phyloP scores from a whole-genome alignment of 495 filamentous ascomycete species.

The Aspergillus wentii region DNA sequence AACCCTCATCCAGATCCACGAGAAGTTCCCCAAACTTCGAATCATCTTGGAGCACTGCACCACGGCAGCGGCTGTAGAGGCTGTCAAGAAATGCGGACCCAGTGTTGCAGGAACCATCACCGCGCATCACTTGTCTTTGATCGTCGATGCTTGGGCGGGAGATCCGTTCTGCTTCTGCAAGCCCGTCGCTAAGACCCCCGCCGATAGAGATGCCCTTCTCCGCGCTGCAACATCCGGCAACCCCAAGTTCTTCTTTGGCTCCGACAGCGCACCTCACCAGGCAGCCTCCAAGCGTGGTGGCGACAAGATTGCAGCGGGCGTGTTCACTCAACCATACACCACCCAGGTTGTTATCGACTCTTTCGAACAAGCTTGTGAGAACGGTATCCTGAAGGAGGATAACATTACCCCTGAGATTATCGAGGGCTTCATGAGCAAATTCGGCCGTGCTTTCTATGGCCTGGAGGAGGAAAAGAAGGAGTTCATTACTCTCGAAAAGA shows the following conservation, averaged over 20 bases:
- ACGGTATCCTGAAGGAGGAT: conserved; percentile 58
- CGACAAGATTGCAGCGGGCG: conserved; percentile 69
- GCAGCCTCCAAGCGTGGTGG: conserved; percentile 63
- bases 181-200: conserved; percentile 69
- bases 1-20: conserved; percentile 63
- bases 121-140: conserved; percentile 77
- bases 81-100: conserved; percentile 68
- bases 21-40: conserved; percentile 70
- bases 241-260: conserved; percentile 76
- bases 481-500: conserved; percentile 58
- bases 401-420: conserved; percentile 68
- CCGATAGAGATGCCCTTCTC: conserved; percentile 71
- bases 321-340: conserved; percentile 89
- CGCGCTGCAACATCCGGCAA: conserved; percentile 61
- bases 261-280: conserved; percentile 73
- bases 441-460: conserved; percentile 72
- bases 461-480: conserved; percentile 42
- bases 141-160: conserved; percentile 68
- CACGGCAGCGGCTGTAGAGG: conserved; percentile 73
- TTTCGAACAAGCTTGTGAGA: conserved; percentile 62
- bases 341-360: conserved; percentile 69
- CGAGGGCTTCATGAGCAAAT: conserved; percentile 68
- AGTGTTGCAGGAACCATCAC: conserved; percentile 61
- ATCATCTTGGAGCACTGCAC: conserved; percentile 81
- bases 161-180: conserved; percentile 87